Evolutionary conservation across 106 monocot species (phyloP).

Genomic region (Gastrodia elata): DNA sequence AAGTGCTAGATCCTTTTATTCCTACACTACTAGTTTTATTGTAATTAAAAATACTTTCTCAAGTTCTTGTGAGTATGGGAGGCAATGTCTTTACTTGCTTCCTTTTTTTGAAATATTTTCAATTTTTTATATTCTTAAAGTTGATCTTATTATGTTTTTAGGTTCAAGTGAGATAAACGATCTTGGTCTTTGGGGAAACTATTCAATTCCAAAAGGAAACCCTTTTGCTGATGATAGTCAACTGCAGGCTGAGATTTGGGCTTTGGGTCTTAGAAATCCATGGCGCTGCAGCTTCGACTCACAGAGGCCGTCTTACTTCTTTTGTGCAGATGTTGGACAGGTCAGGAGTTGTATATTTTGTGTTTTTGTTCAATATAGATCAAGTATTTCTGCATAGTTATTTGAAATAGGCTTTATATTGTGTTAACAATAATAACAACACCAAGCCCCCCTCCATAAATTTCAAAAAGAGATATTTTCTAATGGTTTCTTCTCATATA

Average conservation of each 20-base stretch:
- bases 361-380: not conserved
- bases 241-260: slow-evolving; percentile 77
- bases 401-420: not conserved
- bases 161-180: slow-evolving; percentile 48
- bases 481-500: too few relatives aligned
- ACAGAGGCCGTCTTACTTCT: slow-evolving; percentile 66
- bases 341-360: slow-evolving; percentile 16
- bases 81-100: not conserved
- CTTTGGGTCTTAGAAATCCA: slow-evolving; percentile 84
- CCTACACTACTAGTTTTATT: too few relatives aligned
- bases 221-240: slow-evolving; percentile 43
- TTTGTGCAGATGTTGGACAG: slow-evolving; percentile 85
- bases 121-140: not conserved
- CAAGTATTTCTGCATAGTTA: not conserved
- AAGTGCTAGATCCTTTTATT: too few relatives aligned
- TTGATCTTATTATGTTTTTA: slow-evolving; percentile 7
- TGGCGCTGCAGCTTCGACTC: slow-evolving; percentile 98
- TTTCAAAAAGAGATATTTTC: too few relatives aligned
- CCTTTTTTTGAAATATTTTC: too few relatives aligned
- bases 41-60: not conserved
- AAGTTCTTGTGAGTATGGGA: not conserved
- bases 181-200: slow-evolving; percentile 84
- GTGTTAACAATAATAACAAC: too few relatives aligned
- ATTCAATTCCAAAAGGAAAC: slow-evolving; percentile 84
- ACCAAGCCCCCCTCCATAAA: too few relatives aligned